These are phyloP conservation scores for Bretschneidera sinensis DNA, from an alignment of 345 rosid species.

Conservation along the genomic window DNA sequence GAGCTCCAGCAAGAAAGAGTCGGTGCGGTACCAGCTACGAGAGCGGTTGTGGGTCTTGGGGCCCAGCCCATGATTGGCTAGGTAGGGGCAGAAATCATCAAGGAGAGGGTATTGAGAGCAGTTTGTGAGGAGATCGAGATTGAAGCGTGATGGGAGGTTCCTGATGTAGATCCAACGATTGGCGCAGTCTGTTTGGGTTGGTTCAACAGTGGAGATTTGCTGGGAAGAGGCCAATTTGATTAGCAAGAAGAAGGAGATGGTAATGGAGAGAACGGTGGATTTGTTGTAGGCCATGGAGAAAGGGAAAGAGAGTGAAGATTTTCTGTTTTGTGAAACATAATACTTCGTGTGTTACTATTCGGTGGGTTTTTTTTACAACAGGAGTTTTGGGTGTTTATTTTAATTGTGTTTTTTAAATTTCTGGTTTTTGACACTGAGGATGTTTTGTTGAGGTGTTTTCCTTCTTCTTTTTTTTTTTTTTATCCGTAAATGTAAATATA, in stretches of 20 bases:
- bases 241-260: slow-evolving; percentile 19
- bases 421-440: too few relatives aligned
- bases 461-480: too few relatives aligned
- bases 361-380: too few relatives aligned
- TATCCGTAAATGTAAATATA: too few relatives aligned
- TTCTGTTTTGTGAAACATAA: too few relatives aligned
- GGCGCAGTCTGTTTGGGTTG: slow-evolving; percentile 40
- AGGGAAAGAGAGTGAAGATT: not conserved
- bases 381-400: too few relatives aligned
- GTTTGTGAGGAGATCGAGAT: slow-evolving; percentile 75
- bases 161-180: slow-evolving; percentile 90
- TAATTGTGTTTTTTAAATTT: too few relatives aligned
- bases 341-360: too few relatives aligned
- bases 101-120: slow-evolving; percentile 64
- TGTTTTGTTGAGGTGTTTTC: too few relatives aligned
- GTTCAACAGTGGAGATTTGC: slow-evolving; percentile 26
- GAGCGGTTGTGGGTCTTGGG: slow-evolving; percentile 74
- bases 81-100: slow-evolving; percentile 61
- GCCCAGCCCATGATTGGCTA: slow-evolving; percentile 87
- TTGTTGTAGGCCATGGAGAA: slow-evolving; percentile 33
- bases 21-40: slow-evolving; percentile 86
- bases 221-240: slow-evolving; percentile 17
- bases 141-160: slow-evolving; percentile 67
- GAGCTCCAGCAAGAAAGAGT: slow-evolving; percentile 70
- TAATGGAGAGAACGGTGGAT: slow-evolving; percentile 14